Evolutionary conservation across 148 eudicot species (phyloP).

Genomic region (Vaccinium corymbosum): DNA sequence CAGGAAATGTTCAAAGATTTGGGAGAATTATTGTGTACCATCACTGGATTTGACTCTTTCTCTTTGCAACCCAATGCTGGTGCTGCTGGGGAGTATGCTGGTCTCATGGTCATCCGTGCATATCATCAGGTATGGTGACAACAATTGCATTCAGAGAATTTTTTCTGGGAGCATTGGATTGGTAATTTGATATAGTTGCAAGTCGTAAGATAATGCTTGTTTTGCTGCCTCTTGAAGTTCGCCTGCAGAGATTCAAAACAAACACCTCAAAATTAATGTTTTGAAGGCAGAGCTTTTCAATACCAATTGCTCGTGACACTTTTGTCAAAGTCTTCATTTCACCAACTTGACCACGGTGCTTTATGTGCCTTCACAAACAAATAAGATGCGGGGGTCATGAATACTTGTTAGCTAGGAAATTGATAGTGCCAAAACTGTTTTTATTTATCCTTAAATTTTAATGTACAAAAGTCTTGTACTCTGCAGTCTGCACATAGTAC

Average conservation of each 20-base stretch:
- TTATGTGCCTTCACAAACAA: neutral
- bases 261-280: neutral
- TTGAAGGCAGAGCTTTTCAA: neutral
- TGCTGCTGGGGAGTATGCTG: slow-evolving; percentile 98
- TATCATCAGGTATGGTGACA: slow-evolving; percentile 75
- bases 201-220: neutral
- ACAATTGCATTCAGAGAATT: slow-evolving; percentile 3
- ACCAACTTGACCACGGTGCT: neutral
- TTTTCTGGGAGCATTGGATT: neutral
- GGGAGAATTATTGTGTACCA: slow-evolving; percentile 75
- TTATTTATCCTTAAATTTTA: too few species aligned
- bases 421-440: too few species aligned
- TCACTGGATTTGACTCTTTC: slow-evolving; percentile 94
- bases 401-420: neutral
- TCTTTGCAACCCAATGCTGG: slow-evolving; percentile 99
- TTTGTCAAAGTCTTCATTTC: neutral
- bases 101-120: slow-evolving; percentile 97
- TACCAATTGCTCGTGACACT: neutral
- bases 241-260: neutral
- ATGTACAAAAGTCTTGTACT: too few species aligned
- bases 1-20: slow-evolving; percentile 90
- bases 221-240: slow-evolving; percentile 4
- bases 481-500: too few species aligned
- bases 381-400: neutral
- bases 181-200: neutral